Conservation (phyloP, 1,139 yeast genomes). For the Debaryomyces fabryi region DNA sequence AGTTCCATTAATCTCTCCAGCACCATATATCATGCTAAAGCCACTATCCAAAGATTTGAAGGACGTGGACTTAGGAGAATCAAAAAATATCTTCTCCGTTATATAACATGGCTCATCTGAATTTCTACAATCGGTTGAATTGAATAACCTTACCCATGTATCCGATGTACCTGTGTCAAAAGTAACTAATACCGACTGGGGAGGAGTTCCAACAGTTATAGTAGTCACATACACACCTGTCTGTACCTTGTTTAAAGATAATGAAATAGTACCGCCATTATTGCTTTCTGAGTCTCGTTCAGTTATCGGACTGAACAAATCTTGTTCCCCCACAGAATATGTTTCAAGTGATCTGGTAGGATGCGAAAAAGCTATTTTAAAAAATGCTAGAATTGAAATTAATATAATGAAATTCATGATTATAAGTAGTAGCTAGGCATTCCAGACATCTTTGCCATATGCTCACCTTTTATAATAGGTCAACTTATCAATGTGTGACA, state of each 20-base stretch:
- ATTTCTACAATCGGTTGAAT: slow-evolving; percentile 6
- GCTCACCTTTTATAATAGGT: slow-evolving; percentile 1
- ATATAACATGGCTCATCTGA: slow-evolving; percentile 6
- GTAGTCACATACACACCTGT: slow-evolving; percentile 9
- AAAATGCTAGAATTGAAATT: neutral
- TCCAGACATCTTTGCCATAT: neutral
- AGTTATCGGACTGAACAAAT: neutral
- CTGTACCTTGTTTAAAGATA: slow-evolving; percentile 8
- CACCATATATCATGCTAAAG: slow-evolving; percentile 11
- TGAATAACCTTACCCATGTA: slow-evolving; percentile 12
- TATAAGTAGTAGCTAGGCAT: neutral
- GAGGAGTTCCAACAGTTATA: slow-evolving; percentile 11
- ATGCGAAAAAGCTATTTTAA: neutral
- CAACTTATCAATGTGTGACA: neutral
- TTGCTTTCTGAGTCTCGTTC: neutral
- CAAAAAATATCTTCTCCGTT: slow-evolving; percentile 3
- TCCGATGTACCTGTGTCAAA: slow-evolving; percentile 14
- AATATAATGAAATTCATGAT: neutral
- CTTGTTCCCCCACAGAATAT: neutral
- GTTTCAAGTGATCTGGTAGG: slow-evolving; percentile 1
- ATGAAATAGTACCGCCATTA: neutral
- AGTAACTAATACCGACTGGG: slow-evolving; percentile 10
- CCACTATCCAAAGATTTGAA: neutral
- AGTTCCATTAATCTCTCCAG: slow-evolving; percentile 10
- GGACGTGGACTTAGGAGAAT: slow-evolving; percentile 2